These are phyloP conservation scores for Pestalotiopsis fici DNA, from an alignment of 2,329 filamentous ascomycete genomes.

Conservation along the genomic window DNA sequence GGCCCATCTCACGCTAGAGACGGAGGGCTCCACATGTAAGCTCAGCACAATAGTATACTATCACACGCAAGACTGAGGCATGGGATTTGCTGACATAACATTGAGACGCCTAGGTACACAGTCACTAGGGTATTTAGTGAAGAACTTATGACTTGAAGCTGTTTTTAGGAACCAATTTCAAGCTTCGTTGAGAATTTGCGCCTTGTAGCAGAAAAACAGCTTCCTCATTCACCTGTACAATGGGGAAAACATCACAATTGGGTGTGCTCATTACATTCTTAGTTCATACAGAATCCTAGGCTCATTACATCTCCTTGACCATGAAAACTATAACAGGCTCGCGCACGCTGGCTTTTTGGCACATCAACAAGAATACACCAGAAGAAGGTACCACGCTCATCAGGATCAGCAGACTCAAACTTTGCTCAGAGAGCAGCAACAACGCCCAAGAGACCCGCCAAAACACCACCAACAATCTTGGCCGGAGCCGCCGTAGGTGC, in stretches of 20 bases:
- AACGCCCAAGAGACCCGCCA: conserved; percentile 3
- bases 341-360: neutral
- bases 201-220: neutral
- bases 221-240: neutral
- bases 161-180: neutral
- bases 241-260: neutral
- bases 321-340: neutral
- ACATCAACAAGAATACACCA: neutral
- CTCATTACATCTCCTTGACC: neutral
- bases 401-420: neutral
- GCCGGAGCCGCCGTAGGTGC: neutral
- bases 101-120: too few relatives aligned
- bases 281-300: neutral
- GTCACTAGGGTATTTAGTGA: neutral
- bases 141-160: too few relatives aligned
- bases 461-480: conserved; percentile 1
- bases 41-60: neutral
- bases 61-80: neutral
- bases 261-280: neutral
- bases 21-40: neutral
- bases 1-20: neutral
- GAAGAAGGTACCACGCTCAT: neutral
- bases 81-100: neutral
- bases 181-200: neutral
- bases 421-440: conserved; percentile 1